phyloP scores from a whole-genome alignment of 345 rosid species.

The Eucalyptus marginata region DNA sequence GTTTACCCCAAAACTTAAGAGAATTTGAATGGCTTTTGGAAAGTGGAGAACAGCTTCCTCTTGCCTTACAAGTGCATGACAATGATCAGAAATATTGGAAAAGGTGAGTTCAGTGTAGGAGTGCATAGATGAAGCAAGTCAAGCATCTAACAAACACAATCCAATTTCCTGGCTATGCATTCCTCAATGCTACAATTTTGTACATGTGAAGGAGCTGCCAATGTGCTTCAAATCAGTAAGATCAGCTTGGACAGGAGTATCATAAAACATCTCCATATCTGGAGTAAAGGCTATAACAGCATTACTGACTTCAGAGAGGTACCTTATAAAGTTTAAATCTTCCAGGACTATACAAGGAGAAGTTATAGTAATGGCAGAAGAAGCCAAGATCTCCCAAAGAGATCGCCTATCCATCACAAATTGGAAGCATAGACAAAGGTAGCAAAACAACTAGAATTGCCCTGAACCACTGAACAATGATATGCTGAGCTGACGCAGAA shows the following conservation, averaged over 20 bases:
- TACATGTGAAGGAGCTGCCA: background rate
- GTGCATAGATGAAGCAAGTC: background rate
- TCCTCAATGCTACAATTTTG: background rate
- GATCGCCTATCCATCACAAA: background rate
- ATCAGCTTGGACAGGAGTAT: background rate
- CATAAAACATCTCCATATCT: background rate
- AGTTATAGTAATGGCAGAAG: background rate
- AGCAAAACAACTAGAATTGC: background rate
- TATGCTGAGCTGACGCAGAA: background rate
- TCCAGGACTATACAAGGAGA: background rate
- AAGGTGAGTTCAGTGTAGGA: background rate
- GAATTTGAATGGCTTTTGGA: background rate
- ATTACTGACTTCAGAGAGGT: background rate
- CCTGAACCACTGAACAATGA: background rate
- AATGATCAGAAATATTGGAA: background rate
- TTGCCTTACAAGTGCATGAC: background rate
- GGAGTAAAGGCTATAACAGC: background rate
- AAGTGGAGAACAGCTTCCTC: background rate
- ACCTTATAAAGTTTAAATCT: background rate
- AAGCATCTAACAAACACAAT: background rate
- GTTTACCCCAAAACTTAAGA: background rate
- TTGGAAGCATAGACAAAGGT: background rate
- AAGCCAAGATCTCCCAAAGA: background rate
- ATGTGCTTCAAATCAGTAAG: background rate
- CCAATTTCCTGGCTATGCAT: background rate